A percentile compares a stretch with the other conserved stretches of the same genome.
Conservation (phyloP, 192 early-diverging fungal species). For the Mortierella antarctica region DNA sequence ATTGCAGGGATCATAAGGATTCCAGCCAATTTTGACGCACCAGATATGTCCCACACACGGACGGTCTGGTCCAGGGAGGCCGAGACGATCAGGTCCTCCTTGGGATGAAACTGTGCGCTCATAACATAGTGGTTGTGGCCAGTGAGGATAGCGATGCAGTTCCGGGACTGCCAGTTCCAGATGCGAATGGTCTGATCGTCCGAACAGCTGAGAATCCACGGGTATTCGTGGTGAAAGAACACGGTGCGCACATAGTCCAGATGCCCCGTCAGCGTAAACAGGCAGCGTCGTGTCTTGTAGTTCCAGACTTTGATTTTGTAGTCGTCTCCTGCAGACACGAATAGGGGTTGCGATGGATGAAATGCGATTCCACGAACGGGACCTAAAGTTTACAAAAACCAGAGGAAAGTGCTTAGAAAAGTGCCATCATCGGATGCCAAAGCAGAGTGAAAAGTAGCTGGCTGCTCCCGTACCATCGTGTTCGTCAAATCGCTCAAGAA, state of each 20-base stretch:
- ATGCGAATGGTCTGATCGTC: conserved; percentile 99
- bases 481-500: conserved; percentile 98
- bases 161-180: conserved; percentile 99
- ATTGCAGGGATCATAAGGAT: not conserved
- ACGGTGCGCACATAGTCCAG: conserved; percentile 98
- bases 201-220: conserved; percentile 96
- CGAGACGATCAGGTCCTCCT: conserved; percentile 96
- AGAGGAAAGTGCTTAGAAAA: not conserved
- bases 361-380: conserved; percentile 97
- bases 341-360: conserved; percentile 95
- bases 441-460: not conserved
- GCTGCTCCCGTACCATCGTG: conserved; percentile 84
- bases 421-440: not conserved
- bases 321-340: conserved; percentile 98
- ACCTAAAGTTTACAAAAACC: conserved; percentile 61
- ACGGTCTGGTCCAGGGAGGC: conserved; percentile 97
- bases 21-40: conserved; percentile 50
- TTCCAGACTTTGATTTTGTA: conserved; percentile 99
- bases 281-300: conserved; percentile 95
- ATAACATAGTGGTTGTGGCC: conserved; percentile 99
- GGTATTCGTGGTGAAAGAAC: conserved; percentile 96
- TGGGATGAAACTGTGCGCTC: conserved; percentile 98
- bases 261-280: conserved; percentile 97
- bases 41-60: conserved; percentile 99
- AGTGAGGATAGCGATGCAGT: conserved; percentile 96